Percentiles rank a stretch among this genome's conserved stretches.
These are phyloP conservation scores for Tardiomyces depauwii DNA, from an alignment of 1,139 yeast species.

Conservation along the genomic window DNA sequence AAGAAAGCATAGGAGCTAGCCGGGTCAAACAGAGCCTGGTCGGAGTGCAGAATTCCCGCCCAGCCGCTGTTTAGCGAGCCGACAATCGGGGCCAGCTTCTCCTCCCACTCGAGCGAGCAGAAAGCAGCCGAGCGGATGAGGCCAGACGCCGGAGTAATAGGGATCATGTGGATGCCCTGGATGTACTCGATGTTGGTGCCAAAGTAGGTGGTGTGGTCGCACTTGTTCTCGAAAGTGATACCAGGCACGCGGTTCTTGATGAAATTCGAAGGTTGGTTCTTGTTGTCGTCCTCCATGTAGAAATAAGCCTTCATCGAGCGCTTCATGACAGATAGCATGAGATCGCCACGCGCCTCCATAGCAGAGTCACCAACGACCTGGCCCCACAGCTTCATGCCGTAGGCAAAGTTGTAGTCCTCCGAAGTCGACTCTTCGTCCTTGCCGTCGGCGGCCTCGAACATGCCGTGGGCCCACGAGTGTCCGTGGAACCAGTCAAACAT, in stretches of 20 bases:
- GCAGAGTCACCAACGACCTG: slow-evolving; percentile 51
- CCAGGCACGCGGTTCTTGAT: slow-evolving; percentile 64
- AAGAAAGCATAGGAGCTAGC: slow-evolving; percentile 56
- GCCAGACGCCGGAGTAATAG: slow-evolving; percentile 76
- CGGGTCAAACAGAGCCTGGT: slow-evolving; percentile 71
- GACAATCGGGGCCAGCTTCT: slow-evolving; percentile 39
- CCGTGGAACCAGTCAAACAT: slow-evolving; percentile 75
- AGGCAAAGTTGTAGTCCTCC: slow-evolving; percentile 71
- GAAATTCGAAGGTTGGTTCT: slow-evolving; percentile 45
- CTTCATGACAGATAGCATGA: slow-evolving; percentile 57
- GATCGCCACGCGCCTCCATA: slow-evolving; percentile 70
- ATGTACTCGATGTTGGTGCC: slow-evolving; percentile 70
- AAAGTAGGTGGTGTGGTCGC: slow-evolving; percentile 86
- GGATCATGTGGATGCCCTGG: slow-evolving; percentile 93
- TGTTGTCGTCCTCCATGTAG: slow-evolving; percentile 45
- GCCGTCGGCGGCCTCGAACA: slow-evolving; percentile 61
- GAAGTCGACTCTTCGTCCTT: slow-evolving; percentile 72
- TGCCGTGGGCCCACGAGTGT: slow-evolving; percentile 79
- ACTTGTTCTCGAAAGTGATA: slow-evolving; percentile 70
- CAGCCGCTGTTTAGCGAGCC: slow-evolving; percentile 61
- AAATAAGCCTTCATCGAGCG: slow-evolving; percentile 56
- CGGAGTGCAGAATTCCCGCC: slow-evolving; percentile 74
- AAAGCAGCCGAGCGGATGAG: slow-evolving; percentile 56
- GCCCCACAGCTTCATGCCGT: slow-evolving; percentile 80
- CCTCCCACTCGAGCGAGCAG: slow-evolving; percentile 74